Percentiles rank a stretch among this genome's conserved stretches.
Conservation (phyloP, 441 rosid species). For the Syzygium malaccense region DNA sequence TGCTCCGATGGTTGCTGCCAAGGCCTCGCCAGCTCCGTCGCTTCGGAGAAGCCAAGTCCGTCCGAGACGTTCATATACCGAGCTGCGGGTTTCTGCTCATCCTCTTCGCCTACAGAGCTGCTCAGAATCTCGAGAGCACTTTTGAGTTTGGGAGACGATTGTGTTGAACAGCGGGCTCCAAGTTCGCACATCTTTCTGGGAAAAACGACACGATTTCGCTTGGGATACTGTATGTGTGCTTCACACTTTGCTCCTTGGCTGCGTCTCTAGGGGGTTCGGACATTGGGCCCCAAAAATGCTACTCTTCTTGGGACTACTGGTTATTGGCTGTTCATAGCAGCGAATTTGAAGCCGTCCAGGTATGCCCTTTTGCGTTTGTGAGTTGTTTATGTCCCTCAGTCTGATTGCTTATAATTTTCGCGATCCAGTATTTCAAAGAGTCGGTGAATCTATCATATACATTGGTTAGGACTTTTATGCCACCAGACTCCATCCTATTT, state of each 20-base stretch:
- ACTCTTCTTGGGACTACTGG: slow-evolving; percentile 80
- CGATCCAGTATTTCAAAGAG: not conserved
- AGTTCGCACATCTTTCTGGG: not conserved
- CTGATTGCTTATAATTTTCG: not conserved
- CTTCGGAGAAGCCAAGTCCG: slow-evolving; percentile 33
- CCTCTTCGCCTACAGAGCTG: slow-evolving; percentile 88
- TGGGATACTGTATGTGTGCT: slow-evolving; percentile 81
- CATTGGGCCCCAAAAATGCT: slow-evolving; percentile 79
- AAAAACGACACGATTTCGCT: slow-evolving; percentile 25
- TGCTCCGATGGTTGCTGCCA: slow-evolving; percentile 37
- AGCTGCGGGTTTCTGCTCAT: slow-evolving; percentile 73
- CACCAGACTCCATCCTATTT: not conserved
- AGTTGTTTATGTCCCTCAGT: not conserved
- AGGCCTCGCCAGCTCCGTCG: slow-evolving; percentile 12
- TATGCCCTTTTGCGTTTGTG: not conserved
- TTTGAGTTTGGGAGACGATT: slow-evolving; percentile 22
- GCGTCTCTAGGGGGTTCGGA: slow-evolving; percentile 75
- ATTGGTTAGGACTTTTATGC: not conserved
- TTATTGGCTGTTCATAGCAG: slow-evolving; percentile 86
- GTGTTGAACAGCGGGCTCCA: not conserved
- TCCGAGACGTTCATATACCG: slow-evolving; percentile 57
- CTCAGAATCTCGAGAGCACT: slow-evolving; percentile 88
- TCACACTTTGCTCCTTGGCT: slow-evolving; percentile 68
- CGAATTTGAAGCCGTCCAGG: slow-evolving; percentile 80
- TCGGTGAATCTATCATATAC: not conserved